A percentile compares a stretch with the other conserved stretches of the same genome.
These are phyloP conservation scores for Chlorella sorokiniana DNA, from an alignment of 139 green algal species.

Conservation along the genomic window DNA sequence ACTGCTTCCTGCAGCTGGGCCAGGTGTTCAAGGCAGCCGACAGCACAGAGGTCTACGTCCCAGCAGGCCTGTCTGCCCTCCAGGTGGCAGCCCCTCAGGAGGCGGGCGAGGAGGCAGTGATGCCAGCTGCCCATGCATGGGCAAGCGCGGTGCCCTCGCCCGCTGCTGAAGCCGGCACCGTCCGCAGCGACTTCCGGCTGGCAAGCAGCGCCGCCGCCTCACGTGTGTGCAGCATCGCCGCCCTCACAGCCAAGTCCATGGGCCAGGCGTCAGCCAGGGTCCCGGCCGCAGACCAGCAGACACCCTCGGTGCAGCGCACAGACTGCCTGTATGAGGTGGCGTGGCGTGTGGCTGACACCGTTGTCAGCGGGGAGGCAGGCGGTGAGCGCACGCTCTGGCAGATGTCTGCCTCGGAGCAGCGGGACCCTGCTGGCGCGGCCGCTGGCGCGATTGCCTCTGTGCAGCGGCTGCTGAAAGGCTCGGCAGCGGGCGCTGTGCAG, in stretches of 20 bases:
- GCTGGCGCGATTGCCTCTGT: conserved; percentile 33
- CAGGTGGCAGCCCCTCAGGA: neutral
- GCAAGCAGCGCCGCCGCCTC: neutral
- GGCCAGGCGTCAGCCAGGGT: conserved; percentile 12
- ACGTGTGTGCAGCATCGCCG: conserved; percentile 40
- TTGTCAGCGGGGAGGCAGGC: no score
- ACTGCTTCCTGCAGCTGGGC: conserved; percentile 60
- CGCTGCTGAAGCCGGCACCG: neutral
- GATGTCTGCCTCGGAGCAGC: neutral
- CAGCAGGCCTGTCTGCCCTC: conserved; percentile 52
- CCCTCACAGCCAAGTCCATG: conserved; percentile 45
- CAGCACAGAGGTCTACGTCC: conserved; percentile 56
- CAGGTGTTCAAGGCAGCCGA: conserved; percentile 42
- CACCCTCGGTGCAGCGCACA: no score
- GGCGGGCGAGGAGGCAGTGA: neutral
- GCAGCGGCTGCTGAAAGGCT: conserved; percentile 25
- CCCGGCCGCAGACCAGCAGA: neutral
- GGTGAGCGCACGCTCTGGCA: neutral
- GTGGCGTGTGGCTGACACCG: conserved; percentile 14
- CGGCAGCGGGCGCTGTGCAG: neutral
- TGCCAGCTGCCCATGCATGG: neutral
- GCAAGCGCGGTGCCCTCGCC: conserved; percentile 1
- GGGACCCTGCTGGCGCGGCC: conserved; percentile 4
- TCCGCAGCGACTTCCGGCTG: conserved; percentile 60
- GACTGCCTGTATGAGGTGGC: conserved; percentile 33